These are phyloP conservation scores for Penicillium sp. DNA, from an alignment of 2,329 filamentous ascomycete species.

Conservation along the genomic window DNA sequence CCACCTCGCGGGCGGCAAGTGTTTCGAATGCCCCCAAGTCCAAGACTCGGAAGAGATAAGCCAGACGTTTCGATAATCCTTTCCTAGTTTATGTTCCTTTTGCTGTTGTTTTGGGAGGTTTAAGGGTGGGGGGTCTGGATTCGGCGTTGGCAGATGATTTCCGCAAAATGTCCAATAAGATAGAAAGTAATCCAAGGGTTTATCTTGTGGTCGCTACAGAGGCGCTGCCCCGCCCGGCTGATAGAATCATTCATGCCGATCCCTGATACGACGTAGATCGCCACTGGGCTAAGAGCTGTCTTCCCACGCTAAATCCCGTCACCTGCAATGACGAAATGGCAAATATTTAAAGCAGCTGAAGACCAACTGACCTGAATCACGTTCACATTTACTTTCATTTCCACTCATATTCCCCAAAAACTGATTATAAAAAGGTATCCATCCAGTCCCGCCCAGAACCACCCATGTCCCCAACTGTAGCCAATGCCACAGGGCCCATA, in stretches of 20 bases:
- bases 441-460: neutral
- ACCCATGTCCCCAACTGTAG: neutral
- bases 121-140: neutral
- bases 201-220: constrained; percentile 10
- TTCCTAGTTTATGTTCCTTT: neutral
- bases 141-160: constrained; percentile 23
- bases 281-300: constrained; percentile 7
- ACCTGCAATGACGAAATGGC: constrained; percentile 8
- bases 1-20: constrained; percentile 82
- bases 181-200: constrained; percentile 17
- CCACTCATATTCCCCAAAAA: neutral
- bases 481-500: neutral
- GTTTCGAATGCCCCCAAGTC: constrained; percentile 67
- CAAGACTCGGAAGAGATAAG: constrained; percentile 52
- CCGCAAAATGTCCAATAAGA: constrained; percentile 5
- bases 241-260: constrained; percentile 13
- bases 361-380: neutral
- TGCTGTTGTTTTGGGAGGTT: neutral
- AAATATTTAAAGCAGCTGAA: neutral
- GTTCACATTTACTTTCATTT: neutral
- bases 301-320: constrained; percentile 2
- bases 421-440: neutral
- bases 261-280: constrained; percentile 11
- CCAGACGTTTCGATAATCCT: constrained; percentile 1
- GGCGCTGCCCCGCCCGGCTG: constrained; percentile 7